phyloP scores from a whole-genome alignment of 495 filamentous ascomycete species.

The Lasiosphaeria miniovina region DNA sequence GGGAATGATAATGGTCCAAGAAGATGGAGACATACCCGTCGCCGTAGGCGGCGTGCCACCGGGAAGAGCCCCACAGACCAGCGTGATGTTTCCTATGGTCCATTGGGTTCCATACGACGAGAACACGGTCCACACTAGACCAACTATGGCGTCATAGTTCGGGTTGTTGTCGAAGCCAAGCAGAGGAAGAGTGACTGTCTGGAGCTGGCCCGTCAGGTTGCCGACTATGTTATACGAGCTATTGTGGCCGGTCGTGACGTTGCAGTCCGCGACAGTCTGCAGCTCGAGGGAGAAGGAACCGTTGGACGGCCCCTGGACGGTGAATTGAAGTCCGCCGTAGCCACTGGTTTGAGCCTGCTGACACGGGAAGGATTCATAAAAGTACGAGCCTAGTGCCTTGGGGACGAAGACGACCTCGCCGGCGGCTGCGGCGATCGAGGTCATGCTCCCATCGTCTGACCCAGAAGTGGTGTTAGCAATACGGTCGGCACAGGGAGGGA shows the following conservation, averaged over 20 bases:
- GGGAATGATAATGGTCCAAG: not conserved
- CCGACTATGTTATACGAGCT: slow-evolving; percentile 46
- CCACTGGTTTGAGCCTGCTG: slow-evolving; percentile 40
- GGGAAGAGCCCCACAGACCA: slow-evolving; percentile 41
- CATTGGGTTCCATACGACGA: slow-evolving; percentile 41
- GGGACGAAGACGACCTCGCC: slow-evolving; percentile 53
- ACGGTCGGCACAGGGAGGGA: not conserved
- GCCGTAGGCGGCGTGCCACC: slow-evolving; percentile 14
- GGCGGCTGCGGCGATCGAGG: slow-evolving; percentile 42
- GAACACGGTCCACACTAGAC: slow-evolving; percentile 52
- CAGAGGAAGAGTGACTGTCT: slow-evolving; percentile 54
- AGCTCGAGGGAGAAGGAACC: slow-evolving; percentile 51
- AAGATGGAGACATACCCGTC: slow-evolving; percentile 16
- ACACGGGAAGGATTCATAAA: slow-evolving; percentile 56
- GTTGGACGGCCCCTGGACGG: slow-evolving; percentile 51
- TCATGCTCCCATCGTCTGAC: slow-evolving; percentile 56
- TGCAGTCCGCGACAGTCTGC: slow-evolving; percentile 49
- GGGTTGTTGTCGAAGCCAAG: slow-evolving; percentile 46
- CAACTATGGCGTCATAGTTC: slow-evolving; percentile 51
- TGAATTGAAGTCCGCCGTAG: slow-evolving; percentile 55
- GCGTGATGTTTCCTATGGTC: slow-evolving; percentile 51
- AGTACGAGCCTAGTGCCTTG: slow-evolving; percentile 48
- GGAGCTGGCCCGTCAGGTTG: slow-evolving; percentile 49
- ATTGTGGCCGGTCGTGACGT: slow-evolving; percentile 33
- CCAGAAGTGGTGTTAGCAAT: slow-evolving; percentile 5